Evolutionary conservation across 306 rosid species (phyloP), one percentile per base, ranked within the genome.

Genomic region (Boehmeria nivea): DNA sequence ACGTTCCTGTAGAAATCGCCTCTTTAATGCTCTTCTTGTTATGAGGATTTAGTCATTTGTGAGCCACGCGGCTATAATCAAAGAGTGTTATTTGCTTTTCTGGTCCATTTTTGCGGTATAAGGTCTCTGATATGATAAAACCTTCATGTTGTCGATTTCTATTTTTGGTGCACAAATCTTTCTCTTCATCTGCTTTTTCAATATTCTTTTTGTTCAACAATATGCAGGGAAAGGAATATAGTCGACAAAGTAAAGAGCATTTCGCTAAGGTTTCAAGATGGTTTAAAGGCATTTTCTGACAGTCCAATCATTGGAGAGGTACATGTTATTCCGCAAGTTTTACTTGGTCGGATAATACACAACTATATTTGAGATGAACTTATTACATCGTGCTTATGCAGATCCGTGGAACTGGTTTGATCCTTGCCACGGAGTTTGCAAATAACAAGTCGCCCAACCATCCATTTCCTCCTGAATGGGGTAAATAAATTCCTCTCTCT

Each of bases 231-330:
- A 69, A 82, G 93, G 75, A 87, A 87, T 63, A 73, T 87, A 16
- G 80, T 42, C 39, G 87, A 81, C 34, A 25, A 34, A 12, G 87
- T 91, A 42, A 75, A 51, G 61, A 81, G 70, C 42, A 63, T 91
- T 21, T 25, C 94, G 22, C 89, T 87, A 33, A 77, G 50, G 65
- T 91, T 91, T 63, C 99, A 91, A 75, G 96, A 87, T 60, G 96
- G 96, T 28, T 0, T 91, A 46, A 91, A 79, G 76, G 84, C 96
- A 31, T 84, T 66, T 53, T 67, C 85, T 18, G 81, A 78, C 50
- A 87, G 96, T 64, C 96, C 96, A 28, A 82, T 91, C 62, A 65
- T 91, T 42, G 96, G 99, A 63, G 99, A 91, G 96, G 96, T 91
- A 79, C 18, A 21, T 63, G 22, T n/a, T 62, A 57, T 78, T 51